Conservation (phyloP, 352 stramenopile genomes). For the Pythium scleroteichum region DNA sequence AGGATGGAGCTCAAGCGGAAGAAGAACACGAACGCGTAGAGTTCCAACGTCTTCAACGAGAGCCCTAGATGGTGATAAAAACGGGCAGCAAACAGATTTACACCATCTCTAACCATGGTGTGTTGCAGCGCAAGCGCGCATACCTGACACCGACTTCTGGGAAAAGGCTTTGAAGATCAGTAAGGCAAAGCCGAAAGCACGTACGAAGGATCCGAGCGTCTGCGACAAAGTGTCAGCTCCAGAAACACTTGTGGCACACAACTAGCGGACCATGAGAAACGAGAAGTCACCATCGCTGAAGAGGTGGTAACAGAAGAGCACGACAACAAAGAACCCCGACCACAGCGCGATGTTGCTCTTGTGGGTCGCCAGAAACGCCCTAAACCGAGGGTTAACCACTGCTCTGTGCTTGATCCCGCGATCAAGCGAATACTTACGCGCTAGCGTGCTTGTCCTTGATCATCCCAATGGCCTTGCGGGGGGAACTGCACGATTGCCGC, state of each 20-base stretch:
- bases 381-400: constrained; percentile 12
- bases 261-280: constrained; percentile 92
- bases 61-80: constrained; percentile 50
- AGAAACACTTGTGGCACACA: not conserved
- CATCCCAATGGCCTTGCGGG: constrained; percentile 6
- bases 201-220: constrained; percentile 90
- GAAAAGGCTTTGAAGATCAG: constrained; percentile 96
- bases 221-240: constrained; percentile 25
- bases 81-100: not conserved
- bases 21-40: constrained; percentile 97
- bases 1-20: constrained; percentile 97
- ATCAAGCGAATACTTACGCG: constrained; percentile 22
- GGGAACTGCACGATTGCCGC: not conserved
- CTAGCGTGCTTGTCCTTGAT: constrained; percentile 36
- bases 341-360: constrained; percentile 97
- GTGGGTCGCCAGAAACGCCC: constrained; percentile 79
- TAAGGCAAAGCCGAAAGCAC: constrained; percentile 90
- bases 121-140: no score
- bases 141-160: constrained; percentile 85
- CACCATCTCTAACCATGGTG: not conserved
- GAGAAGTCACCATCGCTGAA: constrained; percentile 98
- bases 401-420: not conserved
- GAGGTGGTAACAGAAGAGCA: constrained; percentile 96
- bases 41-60: constrained; percentile 97
- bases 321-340: constrained; percentile 94